Conservation (phyloP, 805 yeast genomes). For the Scheffersomyces coipomensis region DNA sequence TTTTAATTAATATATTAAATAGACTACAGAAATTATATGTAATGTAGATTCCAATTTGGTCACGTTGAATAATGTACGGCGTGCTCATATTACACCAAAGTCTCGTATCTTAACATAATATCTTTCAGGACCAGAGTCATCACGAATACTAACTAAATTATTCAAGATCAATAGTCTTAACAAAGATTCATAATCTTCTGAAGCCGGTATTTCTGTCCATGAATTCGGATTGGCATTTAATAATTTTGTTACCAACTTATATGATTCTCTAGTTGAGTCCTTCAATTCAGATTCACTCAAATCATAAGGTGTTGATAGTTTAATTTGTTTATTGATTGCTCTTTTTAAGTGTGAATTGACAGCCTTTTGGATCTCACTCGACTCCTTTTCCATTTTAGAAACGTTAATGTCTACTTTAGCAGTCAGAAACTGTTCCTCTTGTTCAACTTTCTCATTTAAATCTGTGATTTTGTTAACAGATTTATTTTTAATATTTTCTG, state of each 20-base stretch:
- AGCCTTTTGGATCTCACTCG: slow-evolving; percentile 4
- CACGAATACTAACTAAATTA: slow-evolving; percentile 6
- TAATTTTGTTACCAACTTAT: slow-evolving; percentile 8
- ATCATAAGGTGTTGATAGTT: slow-evolving; percentile 2
- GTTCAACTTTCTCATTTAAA: neutral
- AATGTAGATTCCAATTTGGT: too few relatives aligned
- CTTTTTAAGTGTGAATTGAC: slow-evolving; percentile 9
- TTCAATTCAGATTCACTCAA: slow-evolving; percentile 7
- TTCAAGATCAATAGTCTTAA: slow-evolving; percentile 9
- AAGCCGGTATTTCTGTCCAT: slow-evolving; percentile 11
- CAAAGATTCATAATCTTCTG: slow-evolving; percentile 4
- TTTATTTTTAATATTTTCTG: neutral
- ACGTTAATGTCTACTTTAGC: slow-evolving; percentile 1
- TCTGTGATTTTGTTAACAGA: neutral
- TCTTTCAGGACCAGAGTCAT: slow-evolving; percentile 1
- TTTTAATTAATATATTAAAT: too few relatives aligned
- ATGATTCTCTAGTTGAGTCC: slow-evolving; percentile 5
- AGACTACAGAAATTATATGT: too few relatives aligned
- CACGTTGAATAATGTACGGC: too few relatives aligned
- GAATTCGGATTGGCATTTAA: slow-evolving; percentile 1
- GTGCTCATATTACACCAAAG: slow-evolving; percentile 1
- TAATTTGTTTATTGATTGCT: slow-evolving; percentile 9
- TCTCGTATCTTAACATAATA: slow-evolving; percentile 3
- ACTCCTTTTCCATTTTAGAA: slow-evolving; percentile 6
- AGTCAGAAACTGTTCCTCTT: neutral